phyloP scores from a whole-genome alignment of 2,329 filamentous ascomycete species.

The Blastomyces silverae region DNA sequence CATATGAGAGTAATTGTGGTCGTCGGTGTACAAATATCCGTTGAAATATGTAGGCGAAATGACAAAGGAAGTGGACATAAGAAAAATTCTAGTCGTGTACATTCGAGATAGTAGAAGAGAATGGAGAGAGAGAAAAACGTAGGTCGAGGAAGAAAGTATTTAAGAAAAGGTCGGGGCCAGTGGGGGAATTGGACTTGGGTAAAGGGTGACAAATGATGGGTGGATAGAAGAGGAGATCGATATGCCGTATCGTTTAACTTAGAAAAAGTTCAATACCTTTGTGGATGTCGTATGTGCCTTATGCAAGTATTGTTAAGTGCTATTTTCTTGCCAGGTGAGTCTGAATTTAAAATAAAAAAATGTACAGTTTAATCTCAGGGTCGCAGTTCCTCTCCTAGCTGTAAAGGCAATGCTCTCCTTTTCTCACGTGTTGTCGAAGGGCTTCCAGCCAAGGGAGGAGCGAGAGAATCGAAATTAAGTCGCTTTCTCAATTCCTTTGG shows the following conservation, averaged over 20 bases:
- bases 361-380: slow-evolving; percentile 34
- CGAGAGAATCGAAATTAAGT: slow-evolving; percentile 75
- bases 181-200: neutral
- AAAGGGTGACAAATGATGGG: neutral
- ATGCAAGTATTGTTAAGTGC: neutral
- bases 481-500: slow-evolving; percentile 64
- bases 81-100: neutral
- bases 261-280: neutral
- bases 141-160: neutral
- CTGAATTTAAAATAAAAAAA: neutral
- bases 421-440: slow-evolving; percentile 36
- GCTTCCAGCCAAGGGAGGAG: slow-evolving; percentile 49
- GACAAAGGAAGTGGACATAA: neutral
- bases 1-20: slow-evolving; percentile 3
- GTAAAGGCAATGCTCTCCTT: slow-evolving; percentile 53
- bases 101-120: neutral
- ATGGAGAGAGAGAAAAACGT: neutral
- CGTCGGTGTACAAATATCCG: neutral
- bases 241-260: neutral
- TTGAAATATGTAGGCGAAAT: neutral
- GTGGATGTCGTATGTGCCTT: neutral
- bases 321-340: neutral
- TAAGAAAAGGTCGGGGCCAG: neutral
- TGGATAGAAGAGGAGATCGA: neutral
- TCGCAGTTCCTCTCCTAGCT: slow-evolving; percentile 58